Base-by-base conservation (phyloP, 805 yeast genomes). In the Hanseniaspora singularis region DNA sequence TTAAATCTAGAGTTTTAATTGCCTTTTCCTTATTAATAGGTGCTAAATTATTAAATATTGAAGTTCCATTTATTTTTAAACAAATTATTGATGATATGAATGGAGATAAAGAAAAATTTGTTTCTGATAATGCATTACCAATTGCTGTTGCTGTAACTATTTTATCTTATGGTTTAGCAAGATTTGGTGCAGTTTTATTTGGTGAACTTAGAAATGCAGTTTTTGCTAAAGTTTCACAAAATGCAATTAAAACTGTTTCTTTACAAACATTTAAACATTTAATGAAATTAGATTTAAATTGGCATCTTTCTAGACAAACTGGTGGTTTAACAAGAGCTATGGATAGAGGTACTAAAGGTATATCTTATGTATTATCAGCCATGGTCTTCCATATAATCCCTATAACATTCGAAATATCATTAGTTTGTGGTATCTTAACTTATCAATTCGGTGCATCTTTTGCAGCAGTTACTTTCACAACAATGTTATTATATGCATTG, bases 341-440 rank as follows among this genome's bases (percentile, higher is more conserved):
- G 57, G 98, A 92, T 57, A 71, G 98, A 53, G 98, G 98, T 62
- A 89, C 97, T 1, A 89, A 92, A 56, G 98, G 98, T 67, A 89
- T 92, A 46, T 80, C 94, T 11, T 88, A 83, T 55, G 96, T 92
- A 4, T 67, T 92, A 39, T 77, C 84, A 31, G 95, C 97, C 2
- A 84, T 89, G 95, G 95, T 92, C n/a, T 89, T 92, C 68, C 97
- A 92, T 61, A 88, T 92, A 31, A 68, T 89, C 28, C 98, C 98
- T 8, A 82, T 89, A 33, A 72, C 94, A 3, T 82, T 92, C 59
- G 98, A 92, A 61, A 92, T 92, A 45, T 73, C 83, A 2, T 80
- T 92, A 47, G 98, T 92, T 11, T 84, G 96, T 60, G 95, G 96
- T 49, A 82, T 92, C 37, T 68, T 92, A 54, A 86, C 96, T 14